Evolutionary conservation across 495 filamentous ascomycete genomes (phyloP), one percentile per base, ranked within the genome.

Genomic region (Xylaria castorea): DNA sequence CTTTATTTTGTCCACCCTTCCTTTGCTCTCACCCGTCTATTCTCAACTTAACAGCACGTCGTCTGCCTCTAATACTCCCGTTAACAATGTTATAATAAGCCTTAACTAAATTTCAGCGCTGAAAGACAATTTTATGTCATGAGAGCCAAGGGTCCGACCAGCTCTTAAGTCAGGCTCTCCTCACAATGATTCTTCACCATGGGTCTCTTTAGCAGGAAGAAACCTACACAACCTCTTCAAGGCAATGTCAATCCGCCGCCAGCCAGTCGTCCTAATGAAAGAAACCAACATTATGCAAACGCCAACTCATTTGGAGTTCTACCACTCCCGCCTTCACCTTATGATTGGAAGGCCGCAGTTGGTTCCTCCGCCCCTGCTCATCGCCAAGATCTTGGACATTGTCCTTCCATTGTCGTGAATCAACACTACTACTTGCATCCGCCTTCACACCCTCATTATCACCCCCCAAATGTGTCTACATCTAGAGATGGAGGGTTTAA

Each of bases 381-480:
- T 60, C 73, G 73, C 27, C 79, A 76, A 51, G 66, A 61, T 22
- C 44, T 69, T 46, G 40, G 46, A 30, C 27, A 40, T 44, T 80
- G 80, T 72, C 73, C 77, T 16, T 82, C 84, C 51, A 83, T 86
- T 55, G 78, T 86, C 36, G 82, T 86, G 69, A 85, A 85, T 73
- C 84, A 86, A 44, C 76, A 86, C 70, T 86, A 86, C 61, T 86
- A 86, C 66, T 71, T 84, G 8, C 76, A 76, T 3, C 72, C 76
- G 16, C 66, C 76, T 20, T 58, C 79, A 55, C 79, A 74, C 55
- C 64, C 73, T 9, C 74, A 75, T 3, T 72, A 67, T n/a, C 71
- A 73, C 55, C 48, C 75, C 40, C 40, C 32, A 46, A 66, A 65
- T 9, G 22, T 20, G 18, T 42, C 34, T 58, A 7, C 46, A 25